Base-by-base conservation (phyloP, 2,329 filamentous ascomycete genomes). In the Aspergillus fischeri region DNA sequence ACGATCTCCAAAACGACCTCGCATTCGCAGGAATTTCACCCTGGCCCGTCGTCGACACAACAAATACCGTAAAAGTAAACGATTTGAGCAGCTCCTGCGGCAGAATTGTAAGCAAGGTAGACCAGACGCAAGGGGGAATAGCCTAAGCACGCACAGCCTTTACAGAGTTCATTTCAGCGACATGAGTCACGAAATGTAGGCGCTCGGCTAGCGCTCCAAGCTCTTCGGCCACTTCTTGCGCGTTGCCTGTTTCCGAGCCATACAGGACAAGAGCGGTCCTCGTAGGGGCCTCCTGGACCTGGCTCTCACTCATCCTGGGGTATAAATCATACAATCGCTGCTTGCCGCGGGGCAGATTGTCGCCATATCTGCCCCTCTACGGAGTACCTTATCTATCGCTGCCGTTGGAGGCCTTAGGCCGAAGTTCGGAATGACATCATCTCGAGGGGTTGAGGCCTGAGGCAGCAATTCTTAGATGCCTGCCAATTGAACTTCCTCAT, bases 181-280 rank as follows among this genome's bases (percentile, higher is more conserved):
- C 85, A 52, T 83, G 81, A 24, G 88, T 90, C 60, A 82, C 75
- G 73, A 97, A 97, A 67, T 86, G 90, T 57, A 97, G 77, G 32
- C 93, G 83, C 75, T 93, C 86, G 38, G 86, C 83, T 62, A 90
- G 75, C 44, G 86, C 81, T 42, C 88, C 90, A 60, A 97, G 78
- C 71, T 97, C 91, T 67, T 91, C 87, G 21, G 94, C 93, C 61
- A 93, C 85, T 75, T 97, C 93, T 74, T 96, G 90, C 54, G 91
- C 88, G 70, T 94, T 97, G 56, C 94, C 94, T 24, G 92, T 97
- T 78, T 99, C 94, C 42, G 93, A 95, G 55, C 91, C 94, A 76
- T 96, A 99, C 35, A 96, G 82, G 57, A 99, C 81, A 63, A 96
- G 83, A 52, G 83, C 85, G 45, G 77, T 82, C 64, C 82, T 61